phyloP scores from a whole-genome alignment of 495 filamentous ascomycete species.

The Podospora australis region DNA sequence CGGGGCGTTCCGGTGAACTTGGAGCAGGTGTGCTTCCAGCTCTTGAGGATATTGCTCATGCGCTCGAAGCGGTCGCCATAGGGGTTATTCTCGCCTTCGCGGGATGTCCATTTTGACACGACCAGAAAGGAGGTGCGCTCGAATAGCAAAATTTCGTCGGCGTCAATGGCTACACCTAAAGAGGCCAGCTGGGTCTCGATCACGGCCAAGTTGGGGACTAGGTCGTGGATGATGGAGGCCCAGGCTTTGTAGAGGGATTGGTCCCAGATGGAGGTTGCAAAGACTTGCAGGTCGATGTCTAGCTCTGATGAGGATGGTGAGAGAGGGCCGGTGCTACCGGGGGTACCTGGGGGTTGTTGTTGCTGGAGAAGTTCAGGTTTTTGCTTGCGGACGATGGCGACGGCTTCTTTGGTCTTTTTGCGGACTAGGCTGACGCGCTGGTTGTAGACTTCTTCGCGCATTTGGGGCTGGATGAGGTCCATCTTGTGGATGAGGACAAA shows the following conservation, averaged over 20 bases:
- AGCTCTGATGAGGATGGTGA: constrained; percentile 25
- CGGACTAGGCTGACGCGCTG: constrained; percentile 68
- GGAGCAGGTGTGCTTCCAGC: constrained; percentile 74
- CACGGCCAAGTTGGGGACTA: constrained; percentile 86
- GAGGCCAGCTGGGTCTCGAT: constrained; percentile 78
- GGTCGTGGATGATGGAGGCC: constrained; percentile 92
- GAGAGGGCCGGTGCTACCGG: not conserved
- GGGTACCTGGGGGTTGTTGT: not conserved
- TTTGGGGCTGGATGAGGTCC: constrained; percentile 82
- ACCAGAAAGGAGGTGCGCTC: constrained; percentile 94
- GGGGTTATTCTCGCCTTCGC: constrained; percentile 69
- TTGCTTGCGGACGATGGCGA: constrained; percentile 32
- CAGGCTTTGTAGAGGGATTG: constrained; percentile 97
- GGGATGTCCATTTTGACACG: constrained; percentile 74
- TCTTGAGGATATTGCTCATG: constrained; percentile 92
- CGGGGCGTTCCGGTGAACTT: constrained; percentile 46
- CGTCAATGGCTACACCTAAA: constrained; percentile 75
- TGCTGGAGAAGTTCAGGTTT: constrained; percentile 13
- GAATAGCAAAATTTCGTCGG: constrained; percentile 91
- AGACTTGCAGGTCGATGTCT: constrained; percentile 62
- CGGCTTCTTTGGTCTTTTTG: constrained; percentile 65
- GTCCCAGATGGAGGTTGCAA: constrained; percentile 96
- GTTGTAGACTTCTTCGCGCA: constrained; percentile 73
- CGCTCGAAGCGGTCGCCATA: constrained; percentile 89
- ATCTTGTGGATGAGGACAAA: constrained; percentile 98